Base-by-base conservation (phyloP, 495 filamentous ascomycete species). In the Friedmanniomyces simplex region DNA sequence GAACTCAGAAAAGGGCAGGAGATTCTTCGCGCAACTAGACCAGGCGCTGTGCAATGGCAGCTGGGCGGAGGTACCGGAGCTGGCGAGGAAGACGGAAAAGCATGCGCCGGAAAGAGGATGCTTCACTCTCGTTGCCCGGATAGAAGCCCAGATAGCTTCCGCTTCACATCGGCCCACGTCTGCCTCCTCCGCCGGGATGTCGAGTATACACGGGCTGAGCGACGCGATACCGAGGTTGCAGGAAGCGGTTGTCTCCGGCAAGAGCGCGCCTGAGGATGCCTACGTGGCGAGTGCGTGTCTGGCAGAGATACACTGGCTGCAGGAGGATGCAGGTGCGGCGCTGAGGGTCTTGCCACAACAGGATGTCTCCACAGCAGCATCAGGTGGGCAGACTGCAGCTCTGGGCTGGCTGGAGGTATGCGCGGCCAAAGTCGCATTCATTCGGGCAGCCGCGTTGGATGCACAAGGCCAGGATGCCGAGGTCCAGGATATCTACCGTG, bases 41-140 rank as follows among this genome's bases (percentile, higher is more conserved):
- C 79, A 81, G 63, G 88, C 89, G 61, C 86, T 93, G 57, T 93
- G 87, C 67, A 82, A 91, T 66, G 89, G 88, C 28, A 83, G 80
- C 65, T 98, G 93, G 93, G 79, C 87, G 59, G 86, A 86, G 28
- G 79, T 96, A n/a, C 86, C 86, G 28, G 93, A 96, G 72, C 75
- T 95, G 58, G 82, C 87, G 63, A 81, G 89, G 63, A 97, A 98
- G 72, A 80, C 96, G 58, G 85, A 82, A 63, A 96, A 97, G 66
- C 91, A 97, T 79, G 88, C 89, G 58, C 85, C 89, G 46, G 82
- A 91, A 30, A 82, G 86, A 65, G 79, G 79, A 68, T 96, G 88
- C 68, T 77, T 91, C 36, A 79, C 84, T 28, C 77, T 88, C 60
- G 86, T 85, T 55, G 89, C 86, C 61, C 81, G 84, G 54, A 79